These are phyloP conservation scores for Auxenochlorella pyrenoidosa DNA, from an alignment of 139 green algal species.

Conservation along the genomic window DNA sequence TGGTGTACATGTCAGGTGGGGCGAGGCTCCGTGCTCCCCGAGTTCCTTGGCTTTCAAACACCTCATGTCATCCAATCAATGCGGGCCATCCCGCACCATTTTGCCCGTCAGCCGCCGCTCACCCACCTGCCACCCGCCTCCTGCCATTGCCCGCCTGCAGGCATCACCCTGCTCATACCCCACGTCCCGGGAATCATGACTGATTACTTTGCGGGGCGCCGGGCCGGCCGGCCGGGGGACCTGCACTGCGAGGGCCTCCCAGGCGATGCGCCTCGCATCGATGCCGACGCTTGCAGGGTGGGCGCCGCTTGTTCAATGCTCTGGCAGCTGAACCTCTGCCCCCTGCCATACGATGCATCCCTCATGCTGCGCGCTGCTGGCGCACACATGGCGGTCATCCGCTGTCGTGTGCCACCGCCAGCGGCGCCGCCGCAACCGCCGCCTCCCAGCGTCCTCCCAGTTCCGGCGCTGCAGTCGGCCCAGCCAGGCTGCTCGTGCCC, in stretches of 20 bases:
- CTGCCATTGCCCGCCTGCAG: conserved; percentile 40
- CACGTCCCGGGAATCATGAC: conserved; percentile 75
- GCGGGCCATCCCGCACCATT: too few species aligned
- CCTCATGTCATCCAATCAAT: too few species aligned
- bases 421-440: too few species aligned
- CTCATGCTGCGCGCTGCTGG: too few species aligned
- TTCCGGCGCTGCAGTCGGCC: too few species aligned
- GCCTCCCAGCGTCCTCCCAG: too few species aligned
- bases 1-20: conserved; percentile 42
- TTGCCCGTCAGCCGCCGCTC: too few species aligned
- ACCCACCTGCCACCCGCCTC: neutral
- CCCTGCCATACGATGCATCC: neutral
- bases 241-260: conserved; percentile 74
- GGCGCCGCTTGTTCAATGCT: neutral
- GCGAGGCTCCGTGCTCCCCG: too few species aligned
- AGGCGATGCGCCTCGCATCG: neutral
- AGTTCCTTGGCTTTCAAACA: too few species aligned
- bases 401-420: too few species aligned
- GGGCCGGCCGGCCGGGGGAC: conserved; percentile 40
- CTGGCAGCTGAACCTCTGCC: neutral
- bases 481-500: too few species aligned
- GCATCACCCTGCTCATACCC: conserved; percentile 69
- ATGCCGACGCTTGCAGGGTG: conserved; percentile 17
- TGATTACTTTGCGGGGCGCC: conserved; percentile 80
- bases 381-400: too few species aligned